Evolutionary conservation across 495 filamentous ascomycete genomes (phyloP).

Genomic region (Usnea hakonensis): DNA sequence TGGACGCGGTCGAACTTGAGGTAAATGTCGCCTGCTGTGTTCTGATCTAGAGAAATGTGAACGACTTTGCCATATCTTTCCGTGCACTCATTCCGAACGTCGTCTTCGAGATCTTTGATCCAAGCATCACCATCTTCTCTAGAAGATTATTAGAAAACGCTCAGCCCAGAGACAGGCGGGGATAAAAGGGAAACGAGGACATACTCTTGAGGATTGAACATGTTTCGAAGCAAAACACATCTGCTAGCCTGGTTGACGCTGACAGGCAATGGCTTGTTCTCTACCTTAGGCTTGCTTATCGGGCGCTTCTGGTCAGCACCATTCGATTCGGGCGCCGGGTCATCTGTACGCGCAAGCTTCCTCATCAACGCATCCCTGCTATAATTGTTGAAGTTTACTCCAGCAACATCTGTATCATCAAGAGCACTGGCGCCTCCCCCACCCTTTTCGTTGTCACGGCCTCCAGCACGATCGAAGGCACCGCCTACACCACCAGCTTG

Average conservation of each 20-base stretch:
- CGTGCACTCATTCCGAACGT: constrained; percentile 89
- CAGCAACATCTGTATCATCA: constrained; percentile 95
- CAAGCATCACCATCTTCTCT: constrained; percentile 83
- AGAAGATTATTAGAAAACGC: constrained; percentile 37
- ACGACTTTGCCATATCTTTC: constrained; percentile 95
- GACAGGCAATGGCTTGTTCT: constrained; percentile 68
- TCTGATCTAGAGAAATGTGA: constrained; percentile 92
- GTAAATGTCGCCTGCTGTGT: constrained; percentile 92
- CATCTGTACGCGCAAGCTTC: constrained; percentile 94
- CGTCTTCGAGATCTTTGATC: constrained; percentile 90
- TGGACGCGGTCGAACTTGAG: constrained; percentile 93
- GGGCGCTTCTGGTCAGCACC: constrained; percentile 58
- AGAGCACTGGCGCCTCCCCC: constrained; percentile 87
- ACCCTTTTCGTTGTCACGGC: constrained; percentile 82
- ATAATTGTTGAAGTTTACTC: constrained; percentile 99
- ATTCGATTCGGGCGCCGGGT: constrained; percentile 55
- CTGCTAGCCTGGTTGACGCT: constrained; percentile 90
- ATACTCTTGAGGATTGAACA: constrained; percentile 90
- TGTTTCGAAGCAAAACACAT: constrained; percentile 89
- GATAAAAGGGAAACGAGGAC: constrained; percentile 30
- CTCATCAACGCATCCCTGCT: constrained; percentile 95
- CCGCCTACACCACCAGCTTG: constrained; percentile 66
- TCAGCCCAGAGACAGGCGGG: not conserved
- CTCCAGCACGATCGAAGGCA: constrained; percentile 88
- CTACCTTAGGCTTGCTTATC: constrained; percentile 69